These are phyloP conservation scores for Botrytis cinerea DNA, from an alignment of 2,329 filamentous ascomycete genomes.

Conservation along the genomic window DNA sequence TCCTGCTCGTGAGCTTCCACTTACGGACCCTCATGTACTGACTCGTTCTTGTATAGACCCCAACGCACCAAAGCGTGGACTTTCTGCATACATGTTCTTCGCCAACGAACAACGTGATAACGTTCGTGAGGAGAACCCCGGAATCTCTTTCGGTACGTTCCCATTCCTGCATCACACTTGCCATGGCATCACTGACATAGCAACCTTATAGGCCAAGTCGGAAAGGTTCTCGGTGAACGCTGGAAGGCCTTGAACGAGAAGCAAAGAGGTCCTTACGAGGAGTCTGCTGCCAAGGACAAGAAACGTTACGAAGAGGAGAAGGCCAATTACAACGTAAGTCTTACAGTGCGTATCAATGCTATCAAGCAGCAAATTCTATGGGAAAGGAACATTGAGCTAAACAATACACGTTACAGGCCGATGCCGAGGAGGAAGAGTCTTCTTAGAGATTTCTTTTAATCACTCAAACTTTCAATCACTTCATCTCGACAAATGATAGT, in stretches of 20 bases:
- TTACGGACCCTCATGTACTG: conserved; percentile 27
- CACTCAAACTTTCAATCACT: conserved; percentile 28
- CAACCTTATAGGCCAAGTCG: conserved; percentile 72
- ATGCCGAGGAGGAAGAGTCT: conserved; percentile 57
- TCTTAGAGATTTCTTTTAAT: conserved; percentile 33
- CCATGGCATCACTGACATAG: conserved; percentile 26
- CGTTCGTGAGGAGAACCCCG: conserved; percentile 96
- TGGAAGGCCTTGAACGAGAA: conserved; percentile 97
- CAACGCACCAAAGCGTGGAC: conserved; percentile 98
- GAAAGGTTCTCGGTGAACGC: conserved; percentile 96
- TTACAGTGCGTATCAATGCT: conserved; percentile 31
- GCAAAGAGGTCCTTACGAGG: conserved; percentile 91
- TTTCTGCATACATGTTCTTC: conserved; percentile 99
- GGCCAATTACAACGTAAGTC: conserved; percentile 82
- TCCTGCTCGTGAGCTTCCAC: neutral
- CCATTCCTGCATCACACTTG: neutral
- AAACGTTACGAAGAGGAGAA: conserved; percentile 99
- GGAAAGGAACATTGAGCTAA: conserved; percentile 38
- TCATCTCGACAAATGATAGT: conserved; percentile 30
- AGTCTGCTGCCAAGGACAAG: conserved; percentile 96
- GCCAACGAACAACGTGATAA: conserved; percentile 99
- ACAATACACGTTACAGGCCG: conserved; percentile 50
- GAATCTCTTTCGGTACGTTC: conserved; percentile 84
- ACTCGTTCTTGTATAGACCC: conserved; percentile 58
- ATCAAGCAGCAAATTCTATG: conserved; percentile 1